Percentiles rank a stretch among this genome's conserved stretches.
phyloP scores from a whole-genome alignment of 495 filamentous ascomycete genomes.

The Cercophora sp. region DNA sequence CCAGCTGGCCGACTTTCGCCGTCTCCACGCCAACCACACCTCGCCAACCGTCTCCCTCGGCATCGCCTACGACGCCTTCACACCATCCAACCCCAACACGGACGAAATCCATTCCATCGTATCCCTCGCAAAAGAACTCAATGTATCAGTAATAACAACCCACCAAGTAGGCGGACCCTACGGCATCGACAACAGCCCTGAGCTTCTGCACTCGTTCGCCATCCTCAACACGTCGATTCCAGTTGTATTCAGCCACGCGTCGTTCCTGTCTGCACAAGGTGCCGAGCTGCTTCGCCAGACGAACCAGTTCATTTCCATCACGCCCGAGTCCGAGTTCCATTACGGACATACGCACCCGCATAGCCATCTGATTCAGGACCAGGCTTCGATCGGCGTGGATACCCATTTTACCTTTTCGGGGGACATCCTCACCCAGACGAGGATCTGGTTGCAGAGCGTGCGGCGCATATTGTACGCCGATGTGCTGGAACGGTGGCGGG shows the following conservation, averaged over 20 bases:
- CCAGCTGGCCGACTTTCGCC: slow-evolving; percentile 30
- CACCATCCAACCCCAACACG: slow-evolving; percentile 14
- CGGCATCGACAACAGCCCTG: slow-evolving; percentile 32
- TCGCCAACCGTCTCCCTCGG: slow-evolving; percentile 25
- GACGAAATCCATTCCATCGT: slow-evolving; percentile 27
- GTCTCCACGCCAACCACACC: slow-evolving; percentile 16
- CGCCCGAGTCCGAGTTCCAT: slow-evolving; percentile 44
- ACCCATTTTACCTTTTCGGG: slow-evolving; percentile 43
- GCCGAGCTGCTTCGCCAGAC: slow-evolving; percentile 27
- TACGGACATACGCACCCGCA: slow-evolving; percentile 38
- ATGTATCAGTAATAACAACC: slow-evolving; percentile 33
- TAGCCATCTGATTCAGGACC: slow-evolving; percentile 35
- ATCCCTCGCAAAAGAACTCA: slow-evolving; percentile 19
- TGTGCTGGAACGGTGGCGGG: slow-evolving; percentile 32
- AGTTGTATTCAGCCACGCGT: slow-evolving; percentile 41
- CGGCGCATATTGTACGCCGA: slow-evolving; percentile 29
- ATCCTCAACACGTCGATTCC: slow-evolving; percentile 33
- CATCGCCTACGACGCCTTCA: slow-evolving; percentile 37
- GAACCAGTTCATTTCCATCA: slow-evolving; percentile 43
- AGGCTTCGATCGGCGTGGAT: slow-evolving; percentile 43
- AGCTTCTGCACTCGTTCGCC: slow-evolving; percentile 25
- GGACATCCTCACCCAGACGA: slow-evolving; percentile 43
- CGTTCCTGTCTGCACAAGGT: slow-evolving; percentile 26
- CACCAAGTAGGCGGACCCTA: slow-evolving; percentile 34
- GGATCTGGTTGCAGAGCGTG: slow-evolving; percentile 41